Evolutionary conservation across 352 stramenopile species (phyloP), one percentile per base, ranked within the genome.

Genomic region (Phytophthora citrophthora): DNA sequence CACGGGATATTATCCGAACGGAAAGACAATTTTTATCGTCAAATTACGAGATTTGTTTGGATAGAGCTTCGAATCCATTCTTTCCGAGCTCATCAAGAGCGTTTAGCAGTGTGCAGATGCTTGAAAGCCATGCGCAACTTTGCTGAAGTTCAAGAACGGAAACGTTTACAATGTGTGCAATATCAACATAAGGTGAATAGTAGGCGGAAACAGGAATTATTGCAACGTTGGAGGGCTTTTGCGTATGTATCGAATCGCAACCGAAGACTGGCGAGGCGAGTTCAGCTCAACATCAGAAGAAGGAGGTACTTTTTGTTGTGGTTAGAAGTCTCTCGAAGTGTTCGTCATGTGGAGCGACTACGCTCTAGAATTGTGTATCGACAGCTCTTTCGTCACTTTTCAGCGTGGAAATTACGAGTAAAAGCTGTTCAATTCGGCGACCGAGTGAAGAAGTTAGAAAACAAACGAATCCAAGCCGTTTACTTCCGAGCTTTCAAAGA

Each of bases 231-330:
- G 70, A 31, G 54, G 65, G 18, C 16, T 27, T 65, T 65, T 11
- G 38, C 70, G 1, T 32, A 61, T 51, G 41, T 4, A 15, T 53
- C 31, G 34, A 20, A 40, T 47, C 51, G 44, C 26, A 49, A 70
- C 3, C 47, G 47, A 26, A 68, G 20, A 15, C 36, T 71, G 13
- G 41, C 51, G 12, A 38, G 26, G 34, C 23, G 54, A 29, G 61
- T 79, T 4, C 58, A 68, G 26, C 70, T 70, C 40, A 54, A 61
- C 18, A 39, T 79, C 2, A 55, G 55, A 2, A 44, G 70, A 11
- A 73, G 41, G 24, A 53, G 57, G 29, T 73, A 64, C 51, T 68
- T 79, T 48, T 24, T 61, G 23, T 51, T 73, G 49, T 79, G 70
- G 66, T 69, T 49, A 31, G 54, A 73, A 51, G 70, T 65, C 13